These are phyloP conservation scores for Zoysia matrella DNA, from an alignment of 202 grass and related monocot genomes.

Conservation along the genomic window DNA sequence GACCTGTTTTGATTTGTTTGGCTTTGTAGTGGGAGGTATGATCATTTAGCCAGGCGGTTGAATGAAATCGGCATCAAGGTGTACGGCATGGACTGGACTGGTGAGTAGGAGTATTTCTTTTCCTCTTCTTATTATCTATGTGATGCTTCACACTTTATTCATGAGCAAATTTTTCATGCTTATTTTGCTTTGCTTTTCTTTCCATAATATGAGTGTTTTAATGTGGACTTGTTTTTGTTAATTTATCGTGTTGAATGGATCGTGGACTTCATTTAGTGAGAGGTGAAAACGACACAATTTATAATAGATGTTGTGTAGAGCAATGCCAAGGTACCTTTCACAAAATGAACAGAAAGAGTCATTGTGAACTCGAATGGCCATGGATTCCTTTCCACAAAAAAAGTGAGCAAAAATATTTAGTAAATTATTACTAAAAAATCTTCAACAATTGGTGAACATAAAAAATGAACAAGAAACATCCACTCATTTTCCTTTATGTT, in stretches of 20 bases:
- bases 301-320: neutral
- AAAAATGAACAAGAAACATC: neutral
- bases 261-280: neutral
- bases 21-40: neutral
- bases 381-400: neutral
- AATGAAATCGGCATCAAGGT: conserved; percentile 48
- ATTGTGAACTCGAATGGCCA: neutral
- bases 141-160: neutral
- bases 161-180: neutral
- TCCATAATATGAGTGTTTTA: neutral
- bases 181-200: neutral
- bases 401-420: neutral
- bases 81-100: conserved; percentile 97
- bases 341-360: neutral
- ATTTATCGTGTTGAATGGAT: no score
- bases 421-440: neutral
- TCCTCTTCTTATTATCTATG: neutral
- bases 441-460: neutral
- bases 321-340: neutral
- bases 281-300: neutral
- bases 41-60: no score
- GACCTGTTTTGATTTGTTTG: conserved; percentile 26
- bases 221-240: neutral
- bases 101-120: conserved; percentile 50
- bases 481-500: neutral